Evolutionary conservation across 345 rosid species (phyloP), one percentile per base, ranked within the genome.

Genomic region (Lepidium africanum): DNA sequence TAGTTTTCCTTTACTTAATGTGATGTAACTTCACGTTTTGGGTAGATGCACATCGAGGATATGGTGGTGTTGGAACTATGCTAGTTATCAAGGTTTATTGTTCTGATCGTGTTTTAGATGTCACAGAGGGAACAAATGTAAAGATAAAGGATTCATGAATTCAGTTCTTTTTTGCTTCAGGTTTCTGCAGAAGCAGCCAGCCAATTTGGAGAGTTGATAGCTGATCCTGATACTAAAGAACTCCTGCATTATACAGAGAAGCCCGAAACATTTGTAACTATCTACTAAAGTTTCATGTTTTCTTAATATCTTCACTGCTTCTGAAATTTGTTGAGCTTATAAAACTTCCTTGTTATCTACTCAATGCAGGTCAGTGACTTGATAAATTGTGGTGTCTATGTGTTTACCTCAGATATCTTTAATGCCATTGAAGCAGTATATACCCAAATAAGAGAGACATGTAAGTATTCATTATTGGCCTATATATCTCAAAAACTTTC

Each of bases 151-250:
- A 2, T n/a, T 38, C 41, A 8, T 49, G 37, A 37, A 33, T 38
- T 3, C 54, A 0, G 3, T 7, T 9, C 6, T 6, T 52, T 16
- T 13, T 36, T 46, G 42, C 14, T 45, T 9, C 76, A 91, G 96
- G 97, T 91, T 77, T 91, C 97, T 81, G 89, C 87, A 62, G 97
- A 91, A 76, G 82, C 92, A 56, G 97, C 97, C 0, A 81, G 80
- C 75, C 86, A 88, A 57, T 91, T 88, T 76, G 96, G 97, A 13
- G 92, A 81, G 72, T 74, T 91, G 82, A 80, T 91, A 69, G 92
- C 96, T 66, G 96, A 88, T 76, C 83, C 91, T 46, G 77, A 60
- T 69, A 86, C 88, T 45, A 86, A 84, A 65, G 96, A 91, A 79
- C 75, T 91, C 42, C 68, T 91, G 80, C 97, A 91, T 72, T 91